These are phyloP conservation scores for Alternaria sp. DNA, from an alignment of 2,329 filamentous ascomycete species.

Conservation along the genomic window DNA sequence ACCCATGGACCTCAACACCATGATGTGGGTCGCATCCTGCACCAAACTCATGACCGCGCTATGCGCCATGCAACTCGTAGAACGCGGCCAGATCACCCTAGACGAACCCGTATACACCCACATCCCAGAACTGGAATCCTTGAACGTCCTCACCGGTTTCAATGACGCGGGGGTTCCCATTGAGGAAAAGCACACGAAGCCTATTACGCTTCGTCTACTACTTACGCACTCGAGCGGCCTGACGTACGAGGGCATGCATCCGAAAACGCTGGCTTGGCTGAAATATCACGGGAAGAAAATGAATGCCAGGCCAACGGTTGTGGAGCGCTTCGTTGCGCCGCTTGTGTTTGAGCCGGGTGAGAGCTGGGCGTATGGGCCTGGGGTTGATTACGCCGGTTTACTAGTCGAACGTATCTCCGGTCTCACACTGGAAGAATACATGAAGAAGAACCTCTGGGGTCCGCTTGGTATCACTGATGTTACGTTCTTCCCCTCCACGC, in stretches of 20 bases:
- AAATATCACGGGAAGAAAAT: conserved; percentile 23
- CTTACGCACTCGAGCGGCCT: conserved; percentile 60
- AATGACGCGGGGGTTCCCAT: conserved; percentile 33
- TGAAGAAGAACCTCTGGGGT: conserved; percentile 59
- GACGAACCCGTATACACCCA: conserved; percentile 42
- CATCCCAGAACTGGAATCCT: conserved; percentile 42
- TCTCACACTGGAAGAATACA: conserved; percentile 65
- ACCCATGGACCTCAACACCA: conserved; percentile 30
- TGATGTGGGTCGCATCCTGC: conserved; percentile 50
- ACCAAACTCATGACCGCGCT: conserved; percentile 50
- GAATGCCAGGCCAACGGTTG: conserved; percentile 45
- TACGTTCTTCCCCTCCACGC: conserved; percentile 57
- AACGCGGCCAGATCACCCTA: conserved; percentile 39
- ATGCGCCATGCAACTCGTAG: conserved; percentile 44
- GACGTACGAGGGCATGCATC: conserved; percentile 53
- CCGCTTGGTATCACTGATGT: conserved; percentile 58
- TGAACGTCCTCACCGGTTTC: conserved; percentile 35
- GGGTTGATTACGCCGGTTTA: conserved; percentile 57
- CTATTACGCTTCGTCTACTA: conserved; percentile 48
- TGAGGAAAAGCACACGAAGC: conserved; percentile 25
- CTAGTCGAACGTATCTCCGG: conserved; percentile 53
- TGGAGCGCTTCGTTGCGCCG: conserved; percentile 50
- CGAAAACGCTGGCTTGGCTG: conserved; percentile 51
- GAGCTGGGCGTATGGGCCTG: conserved; percentile 58
- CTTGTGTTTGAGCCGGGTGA: conserved; percentile 53